Evolutionary conservation across 805 yeast species (phyloP), one percentile per base, ranked within the genome.

Genomic region (Candida verbasci): DNA sequence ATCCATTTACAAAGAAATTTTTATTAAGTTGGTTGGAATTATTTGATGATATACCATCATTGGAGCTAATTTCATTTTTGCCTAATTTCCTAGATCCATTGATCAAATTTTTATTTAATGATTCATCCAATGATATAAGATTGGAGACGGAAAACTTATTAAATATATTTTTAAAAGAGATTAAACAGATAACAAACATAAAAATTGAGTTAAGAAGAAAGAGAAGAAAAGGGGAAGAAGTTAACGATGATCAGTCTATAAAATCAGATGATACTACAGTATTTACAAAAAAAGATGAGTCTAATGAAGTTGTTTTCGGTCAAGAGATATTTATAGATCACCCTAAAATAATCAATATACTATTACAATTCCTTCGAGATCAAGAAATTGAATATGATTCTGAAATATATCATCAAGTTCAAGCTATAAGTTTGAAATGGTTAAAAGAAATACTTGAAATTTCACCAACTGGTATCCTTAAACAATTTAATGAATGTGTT

Each of bases 1-100:
- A 93, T 49, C 96, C 97, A 1, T 86, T 84, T 52, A 88, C 97
- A 0, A 73, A 96, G 46, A 82, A 87, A 64, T 93, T 93, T 51
- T 65, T 93, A 39, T 91, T 93, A 9, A 86, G 94, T 35, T 93
- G 98, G 98, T 72, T 93, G 32, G 83, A 87, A 45, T 74, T 93
- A n/a, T 68, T 93, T 33, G 93, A 91, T 58, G 87, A 93, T 9
- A 86, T 89, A 6, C 97, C 98, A 0, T 94, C 91, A 36, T 67
- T 91, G 37, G 96, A 91, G 49, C 65, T 93, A 40, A 78, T 93
- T 14, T 76, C 94, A 0, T 93, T 84, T 53, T 65, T 93, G 32
- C 96, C 98, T 1, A 84, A 89, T 25, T 87, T 93, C 54, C 66
- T 93, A 26, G 93, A 88, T 33, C 96, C 93, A 0, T 64, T 91